Evolutionary conservation across 2,329 filamentous ascomycete species (phyloP), one percentile per base, ranked within the genome.

Genomic region (Hypomyces perniciosus): DNA sequence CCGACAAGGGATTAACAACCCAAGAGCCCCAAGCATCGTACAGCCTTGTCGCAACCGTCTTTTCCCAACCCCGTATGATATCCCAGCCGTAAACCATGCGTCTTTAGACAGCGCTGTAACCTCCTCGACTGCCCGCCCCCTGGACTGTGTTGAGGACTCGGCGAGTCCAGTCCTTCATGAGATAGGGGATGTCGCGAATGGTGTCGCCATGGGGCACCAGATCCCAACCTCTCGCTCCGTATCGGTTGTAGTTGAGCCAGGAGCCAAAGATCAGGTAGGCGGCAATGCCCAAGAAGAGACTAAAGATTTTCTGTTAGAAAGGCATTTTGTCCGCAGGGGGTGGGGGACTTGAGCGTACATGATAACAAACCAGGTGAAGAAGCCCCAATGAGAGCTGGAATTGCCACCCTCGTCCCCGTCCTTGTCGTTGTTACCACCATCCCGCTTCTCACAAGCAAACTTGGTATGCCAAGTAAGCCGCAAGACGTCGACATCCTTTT

Each of bases 201-300:
- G 88, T 87, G 68, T 99, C 93, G 57, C 88, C 88, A 66, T 97
- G 92, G 10, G 93, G 93, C 13, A 97, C 76, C 13, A 96, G 78
- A 63, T 97, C 93, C 91, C 91, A 97, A 51, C 93, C 93, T 41
- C 92, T 81, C 47, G 92, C 91, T 44, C 92, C 92, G 69, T 96
- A 96, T 55, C 91, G 88, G 74, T 90, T 96, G 78, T 97, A 97
- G 76, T 97, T 97, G 67, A 97, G 84, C 93, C 93, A 99, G 20
- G 91, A 95, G 57, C 92, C 91, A 65, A 97, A 97, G 67, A 97
- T 96, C 58, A 99, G 84, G 72, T 97, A 99, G 27, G 91, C 75
- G 2, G 93, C 90, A 38, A 84, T 86, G 42, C 81, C 81, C 56
- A 97, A 78, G 79, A 99, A 99, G 53, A 86, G 72, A 59, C 91